Conservation (phyloP, 1,139 yeast species). For the Saccharomyces hybrid region DNA sequence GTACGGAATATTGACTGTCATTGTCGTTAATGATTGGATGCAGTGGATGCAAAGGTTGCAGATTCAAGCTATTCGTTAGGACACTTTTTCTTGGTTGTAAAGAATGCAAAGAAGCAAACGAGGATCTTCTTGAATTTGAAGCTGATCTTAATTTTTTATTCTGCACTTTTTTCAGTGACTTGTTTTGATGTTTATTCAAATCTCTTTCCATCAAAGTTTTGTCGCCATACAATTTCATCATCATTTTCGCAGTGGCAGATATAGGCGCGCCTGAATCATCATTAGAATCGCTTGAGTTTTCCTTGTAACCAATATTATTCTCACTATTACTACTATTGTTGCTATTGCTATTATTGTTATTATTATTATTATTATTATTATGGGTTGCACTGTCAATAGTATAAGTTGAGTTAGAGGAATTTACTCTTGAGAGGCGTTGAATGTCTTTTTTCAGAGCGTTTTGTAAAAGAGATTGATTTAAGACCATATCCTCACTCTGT, state of each 20-base stretch:
- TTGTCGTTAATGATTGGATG: conserved; percentile 1
- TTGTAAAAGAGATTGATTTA: conserved; percentile 21
- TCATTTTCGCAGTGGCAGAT: conserved; percentile 16
- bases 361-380: conserved; percentile 3
- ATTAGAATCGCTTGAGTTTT: not conserved
- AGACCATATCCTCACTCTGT: conserved; percentile 21
- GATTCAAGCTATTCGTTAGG: conserved; percentile 2
- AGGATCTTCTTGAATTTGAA: not conserved
- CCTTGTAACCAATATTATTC: conserved; percentile 1
- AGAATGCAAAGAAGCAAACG: not conserved
- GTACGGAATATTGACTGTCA: not conserved
- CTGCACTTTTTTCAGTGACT: conserved; percentile 2
- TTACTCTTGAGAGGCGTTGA: conserved; percentile 12
- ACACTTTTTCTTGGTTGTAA: not conserved
- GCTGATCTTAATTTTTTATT: not conserved
- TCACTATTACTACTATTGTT: conserved; percentile 1
- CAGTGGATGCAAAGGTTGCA: conserved; percentile 5
- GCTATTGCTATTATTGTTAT: conserved; percentile 3
- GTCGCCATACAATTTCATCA: conserved; percentile 14
- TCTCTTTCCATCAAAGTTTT: conserved; percentile 6
- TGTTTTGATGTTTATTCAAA: conserved; percentile 5
- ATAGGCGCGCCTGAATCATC: conserved; percentile 4
- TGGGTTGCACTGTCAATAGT: conserved; percentile 13
- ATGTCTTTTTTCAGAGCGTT: conserved; percentile 20
- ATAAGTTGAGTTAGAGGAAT: not conserved